These are phyloP conservation scores for Paralagenidium karlingii DNA, from an alignment of 352 stramenopile genomes.

Conservation along the genomic window DNA sequence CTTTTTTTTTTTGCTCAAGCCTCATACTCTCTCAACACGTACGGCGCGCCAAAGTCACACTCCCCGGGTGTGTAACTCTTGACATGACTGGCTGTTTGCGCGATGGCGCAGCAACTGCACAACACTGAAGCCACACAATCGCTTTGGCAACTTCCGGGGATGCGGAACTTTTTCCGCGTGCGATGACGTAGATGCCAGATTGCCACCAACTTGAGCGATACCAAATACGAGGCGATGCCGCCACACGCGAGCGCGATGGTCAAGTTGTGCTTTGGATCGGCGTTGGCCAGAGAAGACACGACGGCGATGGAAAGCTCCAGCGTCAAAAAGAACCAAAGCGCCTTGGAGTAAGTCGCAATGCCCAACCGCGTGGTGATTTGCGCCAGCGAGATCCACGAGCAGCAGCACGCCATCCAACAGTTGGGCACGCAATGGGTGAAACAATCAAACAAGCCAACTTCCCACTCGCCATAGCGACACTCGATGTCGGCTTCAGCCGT, in stretches of 20 bases:
- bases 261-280: no score
- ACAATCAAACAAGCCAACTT: slow-evolving; percentile 23
- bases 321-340: slow-evolving; percentile 33
- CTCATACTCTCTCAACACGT: slow-evolving; percentile 20
- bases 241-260: no score
- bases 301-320: no score
- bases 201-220: slow-evolving; percentile 13
- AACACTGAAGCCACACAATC: slow-evolving; percentile 22
- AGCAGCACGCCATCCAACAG: slow-evolving; percentile 52
- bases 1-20: no score
- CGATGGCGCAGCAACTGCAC: slow-evolving; percentile 30
- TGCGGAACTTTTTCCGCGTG: slow-evolving; percentile 21
- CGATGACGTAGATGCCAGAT: slow-evolving; percentile 28
- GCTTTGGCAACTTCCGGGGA: slow-evolving; percentile 14
- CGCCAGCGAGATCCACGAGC: slow-evolving; percentile 37
- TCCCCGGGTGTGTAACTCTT: slow-evolving; percentile 35
- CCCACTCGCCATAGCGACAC: slow-evolving; percentile 20
- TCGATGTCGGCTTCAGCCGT: slow-evolving; percentile 12
- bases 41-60: slow-evolving; percentile 16
- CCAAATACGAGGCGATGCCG: no score
- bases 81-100: slow-evolving; percentile 39
- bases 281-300: no score
- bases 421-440: slow-evolving; percentile 29
- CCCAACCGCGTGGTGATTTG: slow-evolving; percentile 47
- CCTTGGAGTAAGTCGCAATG: slow-evolving; percentile 33